phyloP scores from a whole-genome alignment of 2,329 filamentous ascomycete genomes.

The Penicillium sumatraense region DNA sequence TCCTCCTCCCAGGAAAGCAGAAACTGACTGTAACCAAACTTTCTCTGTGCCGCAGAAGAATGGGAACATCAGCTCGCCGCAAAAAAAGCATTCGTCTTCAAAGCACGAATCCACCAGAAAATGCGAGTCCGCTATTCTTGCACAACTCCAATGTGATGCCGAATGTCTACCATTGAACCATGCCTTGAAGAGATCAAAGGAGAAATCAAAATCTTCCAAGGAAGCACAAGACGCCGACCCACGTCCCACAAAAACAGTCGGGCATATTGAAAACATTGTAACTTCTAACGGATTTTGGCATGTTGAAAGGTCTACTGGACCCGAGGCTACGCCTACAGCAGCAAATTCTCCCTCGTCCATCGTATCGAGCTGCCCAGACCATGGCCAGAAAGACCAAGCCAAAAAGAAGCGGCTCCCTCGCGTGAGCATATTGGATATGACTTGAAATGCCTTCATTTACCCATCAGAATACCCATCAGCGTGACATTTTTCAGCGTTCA shows the following conservation, averaged over 20 bases:
- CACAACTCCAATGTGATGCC: background rate
- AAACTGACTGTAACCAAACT: background rate
- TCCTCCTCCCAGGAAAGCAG: background rate
- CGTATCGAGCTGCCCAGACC: background rate
- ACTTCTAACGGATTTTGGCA: conserved; percentile 31
- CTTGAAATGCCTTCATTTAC: conserved; percentile 9
- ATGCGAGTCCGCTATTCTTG: background rate
- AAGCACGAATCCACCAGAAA: background rate
- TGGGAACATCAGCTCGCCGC: background rate
- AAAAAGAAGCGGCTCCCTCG: conserved; percentile 38
- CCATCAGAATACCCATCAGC: conserved; percentile 1
- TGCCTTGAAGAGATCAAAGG: background rate
- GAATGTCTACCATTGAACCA: background rate
- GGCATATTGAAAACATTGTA: conserved; percentile 26
- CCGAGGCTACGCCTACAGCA: conserved; percentile 12
- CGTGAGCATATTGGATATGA: conserved; percentile 41
- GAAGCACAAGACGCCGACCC: background rate
- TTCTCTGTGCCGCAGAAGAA: background rate
- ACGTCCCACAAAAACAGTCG: conserved; percentile 1
- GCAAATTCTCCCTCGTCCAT: too few species aligned
- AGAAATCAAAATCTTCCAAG: background rate
- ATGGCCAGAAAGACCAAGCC: conserved; percentile 6
- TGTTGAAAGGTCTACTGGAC: conserved; percentile 17
- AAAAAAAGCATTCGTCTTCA: background rate
- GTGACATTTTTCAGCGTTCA: background rate